Conservation (phyloP, 2,329 filamentous ascomycete genomes). For the Penicillium rolfsii region DNA sequence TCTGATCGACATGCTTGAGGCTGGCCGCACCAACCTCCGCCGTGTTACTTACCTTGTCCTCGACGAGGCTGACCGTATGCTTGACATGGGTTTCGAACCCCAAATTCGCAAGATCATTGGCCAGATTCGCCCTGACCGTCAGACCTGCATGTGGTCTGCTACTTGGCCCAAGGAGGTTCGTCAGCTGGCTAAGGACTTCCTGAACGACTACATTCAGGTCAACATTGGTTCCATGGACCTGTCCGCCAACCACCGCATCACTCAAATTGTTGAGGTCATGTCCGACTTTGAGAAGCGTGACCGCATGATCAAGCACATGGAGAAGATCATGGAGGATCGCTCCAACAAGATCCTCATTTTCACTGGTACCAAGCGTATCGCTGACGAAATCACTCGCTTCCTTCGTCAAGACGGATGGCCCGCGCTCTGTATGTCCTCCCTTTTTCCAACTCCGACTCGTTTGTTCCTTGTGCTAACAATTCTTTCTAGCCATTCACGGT, state of each 20-base stretch:
- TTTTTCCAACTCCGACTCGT: conserved; percentile 25
- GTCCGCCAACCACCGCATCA: conserved; percentile 96
- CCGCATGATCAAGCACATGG: conserved; percentile 93
- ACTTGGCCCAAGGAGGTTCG: conserved; percentile 99
- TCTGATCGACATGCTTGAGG: conserved; percentile 97
- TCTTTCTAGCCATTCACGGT: conserved; percentile 80
- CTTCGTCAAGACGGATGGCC: conserved; percentile 98
- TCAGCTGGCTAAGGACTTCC: conserved; percentile 85
- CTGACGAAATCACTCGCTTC: conserved; percentile 96
- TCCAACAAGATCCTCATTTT: conserved; percentile 95
- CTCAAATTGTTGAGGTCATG: conserved; percentile 95
- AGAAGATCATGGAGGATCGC: conserved; percentile 97
- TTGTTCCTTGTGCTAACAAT: conserved; percentile 43
- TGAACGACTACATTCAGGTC: conserved; percentile 96
- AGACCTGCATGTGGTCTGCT: conserved; percentile 99
- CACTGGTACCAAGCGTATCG: conserved; percentile 82
- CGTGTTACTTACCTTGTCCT: conserved; percentile 98
- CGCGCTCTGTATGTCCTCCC: conserved; percentile 74
- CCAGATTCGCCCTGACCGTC: conserved; percentile 96
- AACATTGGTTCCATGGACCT: conserved; percentile 97
- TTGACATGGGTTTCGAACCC: conserved; percentile 99
- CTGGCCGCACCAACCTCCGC: conserved; percentile 95
- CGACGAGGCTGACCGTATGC: conserved; percentile 98
- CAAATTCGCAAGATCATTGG: conserved; percentile 98
- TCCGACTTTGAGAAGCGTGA: conserved; percentile 98